These are phyloP conservation scores for Petrea volubilis DNA, from an alignment of 257 asterid species.

Conservation along the genomic window DNA sequence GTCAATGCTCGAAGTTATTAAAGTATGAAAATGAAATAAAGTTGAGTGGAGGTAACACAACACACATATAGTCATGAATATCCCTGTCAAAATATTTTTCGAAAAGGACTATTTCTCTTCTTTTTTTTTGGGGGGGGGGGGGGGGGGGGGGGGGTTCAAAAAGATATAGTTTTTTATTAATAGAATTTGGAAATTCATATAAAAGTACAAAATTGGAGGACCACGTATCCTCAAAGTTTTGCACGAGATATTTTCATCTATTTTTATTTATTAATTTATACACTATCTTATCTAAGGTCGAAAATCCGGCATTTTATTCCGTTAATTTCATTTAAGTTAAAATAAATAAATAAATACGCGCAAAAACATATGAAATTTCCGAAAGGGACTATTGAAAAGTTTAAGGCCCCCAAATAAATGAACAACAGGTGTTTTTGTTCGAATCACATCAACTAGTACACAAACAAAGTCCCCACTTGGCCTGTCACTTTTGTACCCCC, in stretches of 20 bases:
- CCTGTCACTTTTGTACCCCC: not conserved
- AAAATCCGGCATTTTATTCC: not conserved
- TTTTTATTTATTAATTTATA: not conserved
- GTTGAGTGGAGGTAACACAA: not conserved
- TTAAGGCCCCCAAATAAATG: too few species aligned
- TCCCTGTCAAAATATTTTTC: not conserved
- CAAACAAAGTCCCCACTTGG: not conserved
- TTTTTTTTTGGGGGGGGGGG: too few species aligned
- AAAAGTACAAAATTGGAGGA: not conserved
- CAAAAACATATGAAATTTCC: too few species aligned
- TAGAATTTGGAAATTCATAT: not conserved
- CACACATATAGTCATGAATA: not conserved
- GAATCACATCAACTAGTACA: not conserved
- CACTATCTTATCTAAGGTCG: too few species aligned
- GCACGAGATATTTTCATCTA: not conserved
- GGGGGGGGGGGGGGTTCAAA: too few species aligned
- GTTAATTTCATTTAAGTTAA: not conserved
- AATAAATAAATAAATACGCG: not conserved
- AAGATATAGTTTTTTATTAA: not conserved
- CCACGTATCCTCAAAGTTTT: not conserved
- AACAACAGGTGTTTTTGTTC: too few species aligned
- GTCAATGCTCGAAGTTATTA: slow-evolving; percentile 19
- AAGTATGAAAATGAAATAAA: not conserved
- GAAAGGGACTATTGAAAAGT: too few species aligned
- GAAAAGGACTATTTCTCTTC: not conserved